Conservation (phyloP, 345 rosid species). For the Pistacia atlantica region DNA sequence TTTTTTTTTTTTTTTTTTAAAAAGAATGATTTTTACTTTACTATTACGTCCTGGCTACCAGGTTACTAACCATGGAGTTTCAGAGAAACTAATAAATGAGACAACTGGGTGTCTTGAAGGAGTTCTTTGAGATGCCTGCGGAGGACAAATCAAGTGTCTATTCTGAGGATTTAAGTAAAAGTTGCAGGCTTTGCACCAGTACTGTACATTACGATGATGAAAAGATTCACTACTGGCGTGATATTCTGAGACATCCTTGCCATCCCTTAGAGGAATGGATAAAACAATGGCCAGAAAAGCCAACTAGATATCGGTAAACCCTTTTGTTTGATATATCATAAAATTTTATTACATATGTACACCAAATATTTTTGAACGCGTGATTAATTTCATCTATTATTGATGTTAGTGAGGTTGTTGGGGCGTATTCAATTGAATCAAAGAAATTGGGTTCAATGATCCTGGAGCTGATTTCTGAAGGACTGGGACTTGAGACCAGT, state of each 20-base stretch:
- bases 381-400: too few relatives aligned
- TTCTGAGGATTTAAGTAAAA: conserved; percentile 2
- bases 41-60: too few relatives aligned
- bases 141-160: conserved; percentile 21
- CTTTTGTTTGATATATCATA: too few relatives aligned
- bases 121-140: conserved; percentile 22
- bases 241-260: conserved; percentile 22
- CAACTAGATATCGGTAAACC: not conserved
- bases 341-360: too few relatives aligned
- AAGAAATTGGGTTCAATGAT: too few relatives aligned
- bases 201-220: not conserved
- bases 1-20: not conserved
- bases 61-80: conserved; percentile 20
- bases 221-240: conserved; percentile 23
- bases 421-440: too few relatives aligned
- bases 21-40: not conserved
- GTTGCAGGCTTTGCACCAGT: conserved; percentile 24
- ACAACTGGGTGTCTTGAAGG: conserved; percentile 16
- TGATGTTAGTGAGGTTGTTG: too few relatives aligned
- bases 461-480: too few relatives aligned
- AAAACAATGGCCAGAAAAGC: conserved; percentile 13
- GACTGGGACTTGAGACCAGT: too few relatives aligned
- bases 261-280: conserved; percentile 22
- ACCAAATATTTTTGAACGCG: not conserved
- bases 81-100: conserved; percentile 11